Percentiles rank a stretch among this genome's conserved stretches.
Evolutionary conservation across 2,329 filamentous ascomycete genomes (phyloP).

Genomic region (Colletotrichum tabaci): DNA sequence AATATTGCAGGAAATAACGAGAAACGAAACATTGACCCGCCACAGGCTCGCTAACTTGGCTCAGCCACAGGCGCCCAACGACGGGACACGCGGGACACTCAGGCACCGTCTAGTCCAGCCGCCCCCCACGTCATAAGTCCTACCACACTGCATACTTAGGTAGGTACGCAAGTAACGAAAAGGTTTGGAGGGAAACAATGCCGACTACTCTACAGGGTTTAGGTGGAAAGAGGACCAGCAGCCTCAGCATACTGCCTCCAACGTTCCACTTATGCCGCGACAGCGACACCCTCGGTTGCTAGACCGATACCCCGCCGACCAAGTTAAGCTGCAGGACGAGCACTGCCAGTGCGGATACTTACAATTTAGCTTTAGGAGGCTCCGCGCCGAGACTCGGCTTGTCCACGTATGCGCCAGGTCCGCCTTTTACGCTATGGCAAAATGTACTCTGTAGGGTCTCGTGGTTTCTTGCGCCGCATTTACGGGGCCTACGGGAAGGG

Average conservation of each 20-base stretch:
- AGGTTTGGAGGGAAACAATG: too few species aligned
- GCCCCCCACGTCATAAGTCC: conserved; percentile 25
- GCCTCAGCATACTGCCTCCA: conserved; percentile 11
- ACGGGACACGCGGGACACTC: conserved; percentile 26
- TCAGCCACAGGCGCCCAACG: conserved; percentile 33
- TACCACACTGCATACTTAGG: too few species aligned
- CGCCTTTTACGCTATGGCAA: background rate
- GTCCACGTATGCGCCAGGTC: conserved; percentile 15
- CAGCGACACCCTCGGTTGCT: conserved; percentile 6
- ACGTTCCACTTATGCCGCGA: conserved; percentile 9
- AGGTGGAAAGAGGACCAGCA: background rate
- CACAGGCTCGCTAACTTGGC: conserved; percentile 14
- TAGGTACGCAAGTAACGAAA: too few species aligned
- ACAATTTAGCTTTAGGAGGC: background rate
- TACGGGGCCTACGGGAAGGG: conserved; percentile 25
- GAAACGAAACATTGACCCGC: conserved; percentile 39
- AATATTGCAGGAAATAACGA: background rate
- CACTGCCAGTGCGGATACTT: background rate
- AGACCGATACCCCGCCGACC: background rate
- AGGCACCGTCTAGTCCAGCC: conserved; percentile 2
- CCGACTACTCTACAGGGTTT: too few species aligned
- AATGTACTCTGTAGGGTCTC: background rate
- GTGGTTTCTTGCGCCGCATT: background rate
- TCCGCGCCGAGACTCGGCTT: background rate
- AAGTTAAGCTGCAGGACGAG: background rate